phyloP scores from a whole-genome alignment of 176 grass and related monocot species.

The Oryza coarctata region DNA sequence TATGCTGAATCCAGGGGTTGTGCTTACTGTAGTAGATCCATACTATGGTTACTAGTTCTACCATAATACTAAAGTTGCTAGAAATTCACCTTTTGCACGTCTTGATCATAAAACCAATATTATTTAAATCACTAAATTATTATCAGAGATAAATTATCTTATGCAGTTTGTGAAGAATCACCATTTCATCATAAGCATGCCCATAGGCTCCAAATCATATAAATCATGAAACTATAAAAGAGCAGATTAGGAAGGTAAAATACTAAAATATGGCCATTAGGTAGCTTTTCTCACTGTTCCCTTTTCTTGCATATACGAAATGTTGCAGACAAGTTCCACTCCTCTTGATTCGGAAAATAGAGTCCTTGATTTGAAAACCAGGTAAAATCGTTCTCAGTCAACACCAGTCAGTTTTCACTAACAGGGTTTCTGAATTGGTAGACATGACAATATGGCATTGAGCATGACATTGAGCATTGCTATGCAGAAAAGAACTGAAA shows the following conservation, averaged over 20 bases:
- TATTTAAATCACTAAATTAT: not conserved
- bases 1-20: not conserved
- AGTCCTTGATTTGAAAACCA: conserved; percentile 5
- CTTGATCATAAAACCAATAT: not conserved
- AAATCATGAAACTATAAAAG: not conserved
- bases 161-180: not conserved
- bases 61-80: not conserved
- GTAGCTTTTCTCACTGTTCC: not conserved
- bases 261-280: not conserved
- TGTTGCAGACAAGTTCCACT: not conserved
- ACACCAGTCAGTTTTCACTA: conserved; percentile 2
- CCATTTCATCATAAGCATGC: not conserved
- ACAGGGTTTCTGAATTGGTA: not conserved
- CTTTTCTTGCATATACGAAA: not conserved
- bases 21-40: not conserved
- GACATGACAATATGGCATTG: not conserved
- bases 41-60: not conserved
- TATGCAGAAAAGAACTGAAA: not conserved
- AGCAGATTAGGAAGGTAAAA: not conserved
- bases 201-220: not conserved
- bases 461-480: conserved; percentile 9
- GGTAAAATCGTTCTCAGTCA: not conserved
- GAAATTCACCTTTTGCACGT: not conserved
- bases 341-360: not conserved
- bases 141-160: not conserved